phyloP scores from a whole-genome alignment of 768 basidiomycete genomes.

The Pleurotus salmoneostramineus region DNA sequence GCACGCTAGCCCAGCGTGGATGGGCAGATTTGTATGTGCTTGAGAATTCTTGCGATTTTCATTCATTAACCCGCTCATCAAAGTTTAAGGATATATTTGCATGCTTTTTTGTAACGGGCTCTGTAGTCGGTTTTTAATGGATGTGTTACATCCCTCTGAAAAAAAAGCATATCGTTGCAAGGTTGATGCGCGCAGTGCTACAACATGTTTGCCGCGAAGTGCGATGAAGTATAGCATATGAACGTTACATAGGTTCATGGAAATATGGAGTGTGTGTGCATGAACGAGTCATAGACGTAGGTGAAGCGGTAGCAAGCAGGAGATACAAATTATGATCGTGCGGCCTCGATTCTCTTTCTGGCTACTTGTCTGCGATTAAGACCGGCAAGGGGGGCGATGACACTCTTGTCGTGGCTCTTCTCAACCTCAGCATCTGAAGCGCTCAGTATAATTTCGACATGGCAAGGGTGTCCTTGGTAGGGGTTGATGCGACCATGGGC shows the following conservation, averaged over 20 bases:
- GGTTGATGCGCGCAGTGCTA: not conserved
- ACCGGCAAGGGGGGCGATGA: constrained; percentile 47
- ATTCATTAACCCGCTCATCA: too few species aligned
- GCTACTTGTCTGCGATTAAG: constrained; percentile 86
- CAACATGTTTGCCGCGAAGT: not conserved
- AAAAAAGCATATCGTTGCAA: too few species aligned
- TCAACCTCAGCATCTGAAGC: constrained; percentile 81
- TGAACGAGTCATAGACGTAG: not conserved
- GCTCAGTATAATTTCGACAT: constrained; percentile 91
- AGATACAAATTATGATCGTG: constrained; percentile 43
- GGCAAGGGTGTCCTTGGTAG: constrained; percentile 97
- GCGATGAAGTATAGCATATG: not conserved
- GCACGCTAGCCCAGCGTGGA: too few species aligned
- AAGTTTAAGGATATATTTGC: too few species aligned
- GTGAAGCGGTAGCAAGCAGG: not conserved
- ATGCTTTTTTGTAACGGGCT: too few species aligned
- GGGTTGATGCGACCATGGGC: constrained; percentile 98
- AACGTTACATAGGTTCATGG: constrained; percentile 6
- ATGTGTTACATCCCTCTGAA: too few species aligned
- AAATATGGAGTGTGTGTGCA: constrained; percentile 1
- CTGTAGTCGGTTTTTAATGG: too few species aligned
- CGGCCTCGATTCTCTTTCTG: constrained; percentile 84
- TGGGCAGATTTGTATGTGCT: too few species aligned
- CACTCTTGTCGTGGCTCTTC: constrained; percentile 79
- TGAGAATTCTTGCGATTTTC: too few species aligned